These are phyloP conservation scores for Penicillium frequentans DNA, from an alignment of 2,329 filamentous ascomycete genomes.

Conservation along the genomic window DNA sequence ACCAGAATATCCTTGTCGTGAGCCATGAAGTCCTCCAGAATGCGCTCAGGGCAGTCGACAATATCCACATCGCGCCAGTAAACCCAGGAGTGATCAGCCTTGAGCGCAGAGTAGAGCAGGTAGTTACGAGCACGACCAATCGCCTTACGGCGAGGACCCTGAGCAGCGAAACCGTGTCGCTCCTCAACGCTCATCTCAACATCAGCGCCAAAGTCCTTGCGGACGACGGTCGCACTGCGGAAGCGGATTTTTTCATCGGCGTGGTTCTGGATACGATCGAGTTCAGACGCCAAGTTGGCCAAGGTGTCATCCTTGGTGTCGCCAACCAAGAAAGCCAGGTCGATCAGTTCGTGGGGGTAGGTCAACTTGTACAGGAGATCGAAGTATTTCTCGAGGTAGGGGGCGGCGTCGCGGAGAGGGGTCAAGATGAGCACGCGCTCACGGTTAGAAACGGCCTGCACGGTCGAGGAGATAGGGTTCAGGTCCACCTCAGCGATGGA, in stretches of 20 bases:
- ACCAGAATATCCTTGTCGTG: constrained; percentile 92
- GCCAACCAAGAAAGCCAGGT: constrained; percentile 90
- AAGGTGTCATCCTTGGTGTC: constrained; percentile 91
- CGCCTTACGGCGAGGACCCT: constrained; percentile 84
- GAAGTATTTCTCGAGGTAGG: constrained; percentile 84
- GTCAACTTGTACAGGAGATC: constrained; percentile 85
- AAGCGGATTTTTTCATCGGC: constrained; percentile 76
- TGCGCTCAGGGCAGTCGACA: constrained; percentile 79
- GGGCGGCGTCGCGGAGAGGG: constrained; percentile 84
- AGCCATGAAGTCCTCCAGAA: constrained; percentile 92
- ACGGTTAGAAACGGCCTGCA: constrained; percentile 73
- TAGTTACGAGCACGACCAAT: constrained; percentile 93
- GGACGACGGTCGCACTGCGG: constrained; percentile 76
- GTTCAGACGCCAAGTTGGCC: constrained; percentile 78
- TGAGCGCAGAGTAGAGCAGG: constrained; percentile 77
- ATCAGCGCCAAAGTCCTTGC: constrained; percentile 83
- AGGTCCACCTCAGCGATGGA: constrained; percentile 80
- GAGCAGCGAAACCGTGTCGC: constrained; percentile 80
- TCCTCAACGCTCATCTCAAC: constrained; percentile 78
- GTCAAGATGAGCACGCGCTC: constrained; percentile 91
- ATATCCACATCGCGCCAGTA: constrained; percentile 99
- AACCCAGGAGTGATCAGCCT: constrained; percentile 95
- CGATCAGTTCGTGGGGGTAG: constrained; percentile 93
- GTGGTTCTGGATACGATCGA: constrained; percentile 82
- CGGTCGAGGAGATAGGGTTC: constrained; percentile 79